Evolutionary conservation across 148 eudicot species (phyloP), one percentile per base, ranked within the genome.

Genomic region (Silene conica): DNA sequence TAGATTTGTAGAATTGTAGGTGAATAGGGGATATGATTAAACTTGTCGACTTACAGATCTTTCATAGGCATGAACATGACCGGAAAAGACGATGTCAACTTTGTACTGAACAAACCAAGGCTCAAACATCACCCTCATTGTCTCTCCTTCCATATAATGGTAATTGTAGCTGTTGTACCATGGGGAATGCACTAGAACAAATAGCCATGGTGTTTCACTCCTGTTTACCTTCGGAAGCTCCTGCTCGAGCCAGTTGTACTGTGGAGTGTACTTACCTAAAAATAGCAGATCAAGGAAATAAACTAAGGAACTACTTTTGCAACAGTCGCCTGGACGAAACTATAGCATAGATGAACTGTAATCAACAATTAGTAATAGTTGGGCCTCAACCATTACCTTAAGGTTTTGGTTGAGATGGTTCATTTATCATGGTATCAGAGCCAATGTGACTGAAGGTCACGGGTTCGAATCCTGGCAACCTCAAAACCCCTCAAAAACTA

Each of bases 91-190:
- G 11, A 79, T 41, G 48, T 82, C 85, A 34, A 82, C 85, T 73
- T 82, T 82, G 80, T 82, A 23, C 66, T 82, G 56, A 26, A 82
- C 82, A 71, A 82, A 78, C 85, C 85, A 93, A 12, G 86, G 80
- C 77, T 93, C 98, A 9, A 63, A 93, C 88, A 85, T 81, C 18
- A 88, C 90, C 79, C 98, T 87, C 98, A 93, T 93, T 41, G 89
- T 77, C 83, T 93, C 98, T 19, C 96, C 98, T 85, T 93, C 98
- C 96, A 92, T 90, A 72, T 87, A 95, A 67, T 95, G 98, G 76
- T 90, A 86, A 64, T 83, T 84, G 81, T 92, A 83, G 88, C 97
- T 92, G 58, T 90, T 95, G 69, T 95, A 95, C 90, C 90, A 92
- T 8, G 98, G 98, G 9, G 90, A 67, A 81, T 95, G 98, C 76